Conservation (phyloP, 2,329 filamentous ascomycete genomes). For the Diaporthe helianthi region DNA sequence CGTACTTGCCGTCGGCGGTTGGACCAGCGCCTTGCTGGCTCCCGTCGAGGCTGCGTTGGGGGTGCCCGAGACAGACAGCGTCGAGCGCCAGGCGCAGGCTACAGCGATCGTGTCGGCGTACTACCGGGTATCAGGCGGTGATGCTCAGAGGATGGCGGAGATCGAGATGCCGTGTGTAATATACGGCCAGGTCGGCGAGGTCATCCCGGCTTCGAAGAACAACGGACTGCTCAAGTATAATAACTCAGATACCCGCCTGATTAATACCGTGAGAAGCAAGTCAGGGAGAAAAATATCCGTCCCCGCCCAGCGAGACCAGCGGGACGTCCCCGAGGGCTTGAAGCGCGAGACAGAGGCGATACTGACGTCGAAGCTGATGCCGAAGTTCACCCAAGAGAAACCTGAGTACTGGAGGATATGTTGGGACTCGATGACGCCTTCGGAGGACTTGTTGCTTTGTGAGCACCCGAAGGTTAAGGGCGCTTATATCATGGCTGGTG, state of each 20-base stretch:
- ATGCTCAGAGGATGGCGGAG: not conserved
- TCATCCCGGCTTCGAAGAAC: slow-evolving; percentile 5
- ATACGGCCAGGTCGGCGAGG: slow-evolving; percentile 15
- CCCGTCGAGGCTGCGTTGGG: slow-evolving; percentile 21
- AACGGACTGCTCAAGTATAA: slow-evolving; percentile 27
- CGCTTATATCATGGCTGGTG: slow-evolving; percentile 15
- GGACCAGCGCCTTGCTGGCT: slow-evolving; percentile 18
- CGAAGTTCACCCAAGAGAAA: not conserved
- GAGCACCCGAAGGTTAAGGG: slow-evolving; percentile 16
- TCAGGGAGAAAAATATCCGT: slow-evolving; percentile 13
- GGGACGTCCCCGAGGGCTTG: not conserved
- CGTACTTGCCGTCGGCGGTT: slow-evolving; percentile 14
- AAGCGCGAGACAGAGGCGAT: slow-evolving; percentile 2
- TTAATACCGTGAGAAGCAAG: slow-evolving; percentile 1
- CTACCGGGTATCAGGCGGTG: not conserved
- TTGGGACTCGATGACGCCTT: slow-evolving; percentile 25
- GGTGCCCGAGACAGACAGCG: slow-evolving; percentile 8
- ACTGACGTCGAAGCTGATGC: slow-evolving; percentile 24
- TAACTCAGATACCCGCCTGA: not conserved
- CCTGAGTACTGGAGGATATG: slow-evolving; percentile 27
- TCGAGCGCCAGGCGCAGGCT: slow-evolving; percentile 24
- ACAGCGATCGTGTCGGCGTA: slow-evolving; percentile 26
- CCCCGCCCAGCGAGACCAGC: not conserved
- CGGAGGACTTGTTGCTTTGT: slow-evolving; percentile 25
- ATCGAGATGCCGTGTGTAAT: slow-evolving; percentile 20